Conservation (phyloP, 2,329 filamentous ascomycete species). For the Exophiala calicioides region DNA sequence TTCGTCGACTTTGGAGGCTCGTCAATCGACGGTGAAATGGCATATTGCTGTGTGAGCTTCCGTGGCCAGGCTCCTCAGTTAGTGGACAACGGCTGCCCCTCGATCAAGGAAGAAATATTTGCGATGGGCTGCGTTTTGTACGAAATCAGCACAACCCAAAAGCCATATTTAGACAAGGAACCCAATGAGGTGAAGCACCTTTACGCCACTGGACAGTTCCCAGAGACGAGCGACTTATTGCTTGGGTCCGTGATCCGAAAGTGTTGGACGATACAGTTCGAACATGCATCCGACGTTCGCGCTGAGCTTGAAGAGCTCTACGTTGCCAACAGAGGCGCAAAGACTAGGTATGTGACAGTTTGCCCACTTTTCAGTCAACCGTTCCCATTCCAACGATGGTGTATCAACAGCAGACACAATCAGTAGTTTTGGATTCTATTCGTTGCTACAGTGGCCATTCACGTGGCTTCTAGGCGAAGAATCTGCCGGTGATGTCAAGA, state of each 20-base stretch:
- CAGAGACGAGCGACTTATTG: conserved; percentile 19
- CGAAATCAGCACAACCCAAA: conserved; percentile 24
- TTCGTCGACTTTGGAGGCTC: conserved; percentile 28
- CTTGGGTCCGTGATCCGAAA: conserved; percentile 24
- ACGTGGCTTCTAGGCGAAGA: too few relatives aligned
- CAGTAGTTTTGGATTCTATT: too few relatives aligned
- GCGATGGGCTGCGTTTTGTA: conserved; percentile 28
- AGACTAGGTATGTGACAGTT: too few relatives aligned
- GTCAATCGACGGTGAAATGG: conserved; percentile 27
- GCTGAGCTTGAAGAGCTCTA: too few relatives aligned
- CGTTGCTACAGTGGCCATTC: too few relatives aligned
- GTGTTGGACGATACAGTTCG: conserved; percentile 27
- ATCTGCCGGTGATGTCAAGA: too few relatives aligned
- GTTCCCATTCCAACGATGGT: too few relatives aligned
- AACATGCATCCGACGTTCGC: conserved; percentile 18
- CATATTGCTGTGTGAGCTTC: background rate
- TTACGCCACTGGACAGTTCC: conserved; percentile 16
- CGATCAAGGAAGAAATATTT: conserved; percentile 26
- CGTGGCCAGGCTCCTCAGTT: background rate
- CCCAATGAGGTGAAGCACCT: conserved; percentile 1
- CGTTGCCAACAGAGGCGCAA: too few relatives aligned
- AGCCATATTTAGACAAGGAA: conserved; percentile 18
- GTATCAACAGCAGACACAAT: too few relatives aligned
- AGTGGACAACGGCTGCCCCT: conserved; percentile 11
- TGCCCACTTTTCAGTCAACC: too few relatives aligned